Percentiles rank a stretch among this genome's conserved stretches.
These are phyloP conservation scores for Cardamine chenopodiifolia DNA, from an alignment of 345 rosid genomes.

Conservation along the genomic window DNA sequence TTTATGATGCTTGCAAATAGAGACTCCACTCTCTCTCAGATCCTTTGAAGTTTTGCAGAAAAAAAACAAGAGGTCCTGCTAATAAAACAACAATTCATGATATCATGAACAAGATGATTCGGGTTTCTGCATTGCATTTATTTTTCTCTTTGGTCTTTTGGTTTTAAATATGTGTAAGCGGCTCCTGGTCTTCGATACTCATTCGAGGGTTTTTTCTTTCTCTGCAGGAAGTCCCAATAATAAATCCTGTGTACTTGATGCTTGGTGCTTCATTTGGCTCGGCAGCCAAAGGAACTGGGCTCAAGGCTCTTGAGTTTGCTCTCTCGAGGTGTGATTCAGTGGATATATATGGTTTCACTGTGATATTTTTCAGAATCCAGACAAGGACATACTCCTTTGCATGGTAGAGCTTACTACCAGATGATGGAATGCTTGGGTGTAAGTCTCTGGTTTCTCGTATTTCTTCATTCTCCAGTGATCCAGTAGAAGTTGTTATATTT, in stretches of 20 bases:
- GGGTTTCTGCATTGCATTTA: slow-evolving; percentile 50
- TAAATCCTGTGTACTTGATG: too few relatives aligned
- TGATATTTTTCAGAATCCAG: slow-evolving; percentile 94
- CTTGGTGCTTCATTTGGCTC: slow-evolving; percentile 97
- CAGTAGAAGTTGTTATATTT: not conserved
- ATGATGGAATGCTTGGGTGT: slow-evolving; percentile 99
- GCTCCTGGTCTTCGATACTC: not conserved
- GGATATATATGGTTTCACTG: slow-evolving; percentile 97
- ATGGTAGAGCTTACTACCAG: slow-evolving; percentile 96
- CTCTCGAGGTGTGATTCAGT: slow-evolving; percentile 87
- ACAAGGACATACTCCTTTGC: slow-evolving; percentile 96
- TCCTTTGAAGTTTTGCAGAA: too few relatives aligned
- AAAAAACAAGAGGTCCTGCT: slow-evolving; percentile 74
- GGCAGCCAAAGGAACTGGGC: slow-evolving; percentile 97
- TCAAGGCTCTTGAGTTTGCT: slow-evolving; percentile 95
- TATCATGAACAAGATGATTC: slow-evolving; percentile 93
- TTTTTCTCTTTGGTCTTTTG: slow-evolving; percentile 17
- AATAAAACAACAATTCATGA: slow-evolving; percentile 92
- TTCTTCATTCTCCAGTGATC: slow-evolving; percentile 4
- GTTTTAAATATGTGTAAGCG: slow-evolving; percentile 10
- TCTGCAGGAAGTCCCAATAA: slow-evolving; percentile 85
- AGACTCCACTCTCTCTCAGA: too few relatives aligned
- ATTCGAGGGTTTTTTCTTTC: not conserved
- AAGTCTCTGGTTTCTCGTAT: slow-evolving; percentile 49
- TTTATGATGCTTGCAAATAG: slow-evolving; percentile 12